phyloP scores from a whole-genome alignment of 768 basidiomycete species.

The Cystobasidium ongulense region DNA sequence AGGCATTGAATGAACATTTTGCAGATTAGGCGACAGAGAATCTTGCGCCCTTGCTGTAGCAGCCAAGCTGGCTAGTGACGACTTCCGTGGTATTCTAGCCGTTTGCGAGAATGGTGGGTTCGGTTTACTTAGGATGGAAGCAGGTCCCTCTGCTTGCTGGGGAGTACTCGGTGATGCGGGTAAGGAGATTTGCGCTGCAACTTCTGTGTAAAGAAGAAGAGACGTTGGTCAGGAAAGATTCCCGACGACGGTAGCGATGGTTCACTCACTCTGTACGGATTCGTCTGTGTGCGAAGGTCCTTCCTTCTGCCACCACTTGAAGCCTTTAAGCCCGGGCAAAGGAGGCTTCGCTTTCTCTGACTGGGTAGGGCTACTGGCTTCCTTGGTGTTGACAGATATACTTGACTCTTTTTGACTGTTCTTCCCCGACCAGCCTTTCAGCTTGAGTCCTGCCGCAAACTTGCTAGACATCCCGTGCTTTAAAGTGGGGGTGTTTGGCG shows the following conservation, averaged over 20 bases:
- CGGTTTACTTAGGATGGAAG: background rate
- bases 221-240: background rate
- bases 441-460: background rate
- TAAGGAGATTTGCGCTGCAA: background rate
- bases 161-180: constrained; percentile 4
- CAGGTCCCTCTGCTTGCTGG: background rate
- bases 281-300: background rate
- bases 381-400: background rate
- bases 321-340: background rate
- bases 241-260: background rate
- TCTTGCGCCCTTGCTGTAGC: constrained; percentile 2
- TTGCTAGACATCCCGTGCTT: background rate
- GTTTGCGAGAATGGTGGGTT: background rate
- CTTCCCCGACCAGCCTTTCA: constrained; percentile 4
- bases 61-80: constrained; percentile 19
- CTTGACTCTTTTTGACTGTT: background rate
- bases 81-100: constrained; percentile 20
- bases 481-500: background rate
- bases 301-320: constrained; percentile 30
- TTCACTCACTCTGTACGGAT: background rate
- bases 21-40: constrained; percentile 5
- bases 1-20: background rate
- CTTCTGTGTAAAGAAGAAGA: background rate
- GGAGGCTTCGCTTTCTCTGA: background rate
- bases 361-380: background rate